These are phyloP conservation scores for Fusarium praegraminearum DNA, from an alignment of 2,329 filamentous ascomycete species.

Conservation along the genomic window DNA sequence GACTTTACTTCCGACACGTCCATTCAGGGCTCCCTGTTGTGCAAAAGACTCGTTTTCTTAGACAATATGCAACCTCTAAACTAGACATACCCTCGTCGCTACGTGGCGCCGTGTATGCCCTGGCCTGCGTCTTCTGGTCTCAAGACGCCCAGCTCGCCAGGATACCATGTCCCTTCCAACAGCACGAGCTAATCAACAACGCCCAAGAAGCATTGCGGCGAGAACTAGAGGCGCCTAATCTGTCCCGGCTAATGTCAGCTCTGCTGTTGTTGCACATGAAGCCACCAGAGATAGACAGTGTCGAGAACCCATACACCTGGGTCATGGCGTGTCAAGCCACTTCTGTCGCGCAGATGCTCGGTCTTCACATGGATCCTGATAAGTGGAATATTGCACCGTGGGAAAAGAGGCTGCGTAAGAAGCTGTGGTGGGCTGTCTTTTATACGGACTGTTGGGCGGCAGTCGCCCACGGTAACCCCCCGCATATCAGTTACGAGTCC, in stretches of 20 bases:
- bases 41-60: slow-evolving; percentile 59
- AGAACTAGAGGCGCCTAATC: slow-evolving; percentile 61
- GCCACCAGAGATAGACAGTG: slow-evolving; percentile 59
- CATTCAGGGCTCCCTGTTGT: slow-evolving; percentile 59
- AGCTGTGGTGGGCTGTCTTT: slow-evolving; percentile 61
- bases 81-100: slow-evolving; percentile 58
- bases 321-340: slow-evolving; percentile 58
- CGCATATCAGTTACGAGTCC: slow-evolving; percentile 56
- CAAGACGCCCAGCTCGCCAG: slow-evolving; percentile 49
- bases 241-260: slow-evolving; percentile 61
- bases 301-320: slow-evolving; percentile 61
- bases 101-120: slow-evolving; percentile 59
- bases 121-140: slow-evolving; percentile 59
- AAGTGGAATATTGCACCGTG: slow-evolving; percentile 57
- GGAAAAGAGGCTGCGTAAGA: slow-evolving; percentile 58
- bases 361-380: slow-evolving; percentile 58
- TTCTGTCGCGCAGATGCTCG: slow-evolving; percentile 60
- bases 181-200: slow-evolving; percentile 57
- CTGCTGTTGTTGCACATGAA: slow-evolving; percentile 60
- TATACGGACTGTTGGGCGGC: slow-evolving; percentile 60
- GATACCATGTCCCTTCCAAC: slow-evolving; percentile 52
- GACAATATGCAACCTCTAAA: slow-evolving; percentile 54
- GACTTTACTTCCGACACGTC: slow-evolving; percentile 60
- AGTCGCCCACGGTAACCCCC: slow-evolving; percentile 61
- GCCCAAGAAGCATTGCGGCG: slow-evolving; percentile 58